Evolutionary conservation across 805 yeast species (phyloP).

Genomic region (Zygosaccharomyces lentus): DNA sequence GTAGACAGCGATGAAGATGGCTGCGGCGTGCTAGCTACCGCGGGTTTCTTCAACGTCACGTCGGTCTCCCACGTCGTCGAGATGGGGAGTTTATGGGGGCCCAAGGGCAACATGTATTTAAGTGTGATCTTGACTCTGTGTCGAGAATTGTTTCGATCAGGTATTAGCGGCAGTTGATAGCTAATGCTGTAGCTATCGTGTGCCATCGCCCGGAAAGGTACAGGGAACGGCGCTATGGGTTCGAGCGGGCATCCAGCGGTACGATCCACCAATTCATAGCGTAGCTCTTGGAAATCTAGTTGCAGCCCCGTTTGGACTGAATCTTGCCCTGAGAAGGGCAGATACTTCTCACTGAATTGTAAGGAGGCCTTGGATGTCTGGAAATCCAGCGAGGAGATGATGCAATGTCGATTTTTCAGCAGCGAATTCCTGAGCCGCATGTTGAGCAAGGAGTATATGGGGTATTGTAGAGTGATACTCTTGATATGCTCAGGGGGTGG

Average conservation of each 20-base stretch:
- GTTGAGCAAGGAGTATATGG: conserved; percentile 32
- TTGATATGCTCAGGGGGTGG: not conserved
- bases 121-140: conserved; percentile 28
- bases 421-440: conserved; percentile 32
- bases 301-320: not conserved
- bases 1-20: conserved; percentile 18
- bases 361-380: conserved; percentile 29
- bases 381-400: conserved; percentile 33
- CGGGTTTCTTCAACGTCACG: conserved; percentile 26
- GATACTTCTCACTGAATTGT: conserved; percentile 17
- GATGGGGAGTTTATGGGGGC: conserved; percentile 14
- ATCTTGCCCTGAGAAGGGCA: not conserved
- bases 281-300: conserved; percentile 16
- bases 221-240: conserved; percentile 21
- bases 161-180: conserved; percentile 25
- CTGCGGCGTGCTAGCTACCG: conserved; percentile 11
- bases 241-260: conserved; percentile 19
- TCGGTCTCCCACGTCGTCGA: conserved; percentile 34
- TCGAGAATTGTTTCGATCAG: conserved; percentile 13
- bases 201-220: conserved; percentile 22
- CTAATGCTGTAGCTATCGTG: conserved; percentile 29
- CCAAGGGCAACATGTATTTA: conserved; percentile 15
- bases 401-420: conserved; percentile 18
- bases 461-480: conserved; percentile 19
- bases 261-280: conserved; percentile 23